Evolutionary conservation across 2,329 filamentous ascomycete genomes (phyloP), one percentile per base, ranked within the genome.

Genomic region (Pseudofabraea citricarpa): DNA sequence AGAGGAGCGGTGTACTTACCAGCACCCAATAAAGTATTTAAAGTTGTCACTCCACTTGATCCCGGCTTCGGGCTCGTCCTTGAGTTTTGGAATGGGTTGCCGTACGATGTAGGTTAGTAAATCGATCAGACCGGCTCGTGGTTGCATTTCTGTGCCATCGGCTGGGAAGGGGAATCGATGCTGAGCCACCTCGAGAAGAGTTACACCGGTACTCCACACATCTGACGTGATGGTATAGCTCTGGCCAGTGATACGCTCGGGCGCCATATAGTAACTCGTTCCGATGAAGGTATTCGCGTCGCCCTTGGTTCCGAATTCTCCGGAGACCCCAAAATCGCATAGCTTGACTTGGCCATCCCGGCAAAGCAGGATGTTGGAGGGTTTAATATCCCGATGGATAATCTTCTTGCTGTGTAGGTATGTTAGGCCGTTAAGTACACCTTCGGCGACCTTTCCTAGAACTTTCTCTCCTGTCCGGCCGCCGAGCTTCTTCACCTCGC

Each of bases 21-120:
- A 97, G 79, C 90, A 96, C 69, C 96, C 90, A 57, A 98, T 96
- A 58, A 98, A 98, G 64, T 96, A 96, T 66, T 98, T 98, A 69
- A 98, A 97, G 61, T 87, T 95, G 56, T 94, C 87, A 56, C 87
- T 95, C 93, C 93, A 98, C 61, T 84, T 85, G 54, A 98, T 94
- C 46, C 84, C 83, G 54, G 86, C 87, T 23, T 89, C 82, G 0
- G 88, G 87, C 66, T 98, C 93, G 55, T 98, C 93, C 67, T 96
- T 97, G 51, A 98, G 73, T 64, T 90, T 94, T 2, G 93, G 93
- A 47, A 97, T 95, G 3, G 88, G 85, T 64, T 98, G 93, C 54
- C 89, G 83, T 35, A 98, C 93, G 62, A 98, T 98, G 63, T 97
- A 98, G 10, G 93, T 98, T 48, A 98, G 73, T 9, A 98, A 75